Evolutionary conservation across 2,329 filamentous ascomycete species (phyloP).

Genomic region (Fusarium palustre): DNA sequence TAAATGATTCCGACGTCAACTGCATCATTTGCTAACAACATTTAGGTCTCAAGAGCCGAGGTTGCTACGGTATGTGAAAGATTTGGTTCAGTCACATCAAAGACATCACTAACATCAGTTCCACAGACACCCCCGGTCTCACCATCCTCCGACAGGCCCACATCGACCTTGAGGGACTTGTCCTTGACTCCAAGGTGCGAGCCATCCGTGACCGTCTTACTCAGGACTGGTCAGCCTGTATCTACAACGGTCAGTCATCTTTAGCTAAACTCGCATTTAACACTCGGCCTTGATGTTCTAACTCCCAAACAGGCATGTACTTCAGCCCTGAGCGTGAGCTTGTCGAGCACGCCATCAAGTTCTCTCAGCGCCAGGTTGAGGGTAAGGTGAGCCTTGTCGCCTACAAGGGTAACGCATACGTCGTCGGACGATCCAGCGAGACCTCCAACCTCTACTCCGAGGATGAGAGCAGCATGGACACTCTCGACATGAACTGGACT

Average conservation of each 20-base stretch:
- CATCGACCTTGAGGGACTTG: constrained; percentile 64
- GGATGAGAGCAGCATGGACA: constrained; percentile 62
- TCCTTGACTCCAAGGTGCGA: constrained; percentile 66
- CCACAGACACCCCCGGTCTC: constrained; percentile 14
- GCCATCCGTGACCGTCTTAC: constrained; percentile 64
- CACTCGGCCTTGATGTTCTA: neutral
- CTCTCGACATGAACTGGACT: constrained; percentile 70
- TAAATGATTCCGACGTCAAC: too few species aligned
- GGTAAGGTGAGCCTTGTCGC: constrained; percentile 47
- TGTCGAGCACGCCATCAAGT: constrained; percentile 70
- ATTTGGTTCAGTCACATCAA: neutral
- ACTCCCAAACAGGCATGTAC: constrained; percentile 50
- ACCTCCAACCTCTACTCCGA: constrained; percentile 64
- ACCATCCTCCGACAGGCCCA: constrained; percentile 46
- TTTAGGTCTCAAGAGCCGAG: constrained; percentile 33
- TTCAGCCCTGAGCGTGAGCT: constrained; percentile 67
- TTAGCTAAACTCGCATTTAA: neutral
- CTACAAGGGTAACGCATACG: constrained; percentile 64
- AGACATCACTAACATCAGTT: neutral
- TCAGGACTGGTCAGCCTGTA: constrained; percentile 60
- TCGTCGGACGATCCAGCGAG: constrained; percentile 59
- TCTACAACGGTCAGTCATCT: constrained; percentile 22
- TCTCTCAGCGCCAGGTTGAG: constrained; percentile 66
- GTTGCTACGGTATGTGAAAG: constrained; percentile 22
- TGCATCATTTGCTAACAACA: neutral